Conservation (phyloP, 495 filamentous ascomycete species). For the Hyphodiscus hymeniophilus region DNA sequence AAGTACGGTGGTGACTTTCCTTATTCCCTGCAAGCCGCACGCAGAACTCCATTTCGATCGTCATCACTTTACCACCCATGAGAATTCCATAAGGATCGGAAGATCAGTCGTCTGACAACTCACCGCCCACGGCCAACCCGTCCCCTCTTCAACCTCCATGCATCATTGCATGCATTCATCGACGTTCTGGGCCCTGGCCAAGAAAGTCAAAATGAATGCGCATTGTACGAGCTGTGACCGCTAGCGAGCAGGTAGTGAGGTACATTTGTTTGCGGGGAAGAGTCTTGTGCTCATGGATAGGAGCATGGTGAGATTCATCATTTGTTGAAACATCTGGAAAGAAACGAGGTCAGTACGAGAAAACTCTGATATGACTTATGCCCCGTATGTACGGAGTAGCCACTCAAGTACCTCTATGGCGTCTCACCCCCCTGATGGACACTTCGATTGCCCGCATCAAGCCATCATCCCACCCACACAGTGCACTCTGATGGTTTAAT, state of each 20-base stretch:
- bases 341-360: not conserved
- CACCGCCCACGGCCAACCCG: not conserved
- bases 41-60: not conserved
- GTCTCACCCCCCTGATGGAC: not conserved
- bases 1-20: not conserved
- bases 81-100: no score
- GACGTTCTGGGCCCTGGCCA: not conserved
- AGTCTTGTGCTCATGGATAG: no score
- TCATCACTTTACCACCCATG: not conserved
- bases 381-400: constrained; percentile 1
- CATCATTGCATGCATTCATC: not conserved
- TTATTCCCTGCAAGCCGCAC: not conserved
- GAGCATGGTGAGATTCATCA: no score
- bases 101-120: not conserved
- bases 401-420: constrained; percentile 2
- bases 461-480: no score
- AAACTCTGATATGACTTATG: constrained; percentile 2
- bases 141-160: constrained; percentile 3
- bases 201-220: not conserved
- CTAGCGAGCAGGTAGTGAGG: not conserved
- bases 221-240: not conserved
- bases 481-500: constrained; percentile 5
- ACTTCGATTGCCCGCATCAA: constrained; percentile 14
- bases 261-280: no score
- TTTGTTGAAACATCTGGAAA: not conserved